Conservation (phyloP, 805 yeast genomes). For the Pichia ethanolica region DNA sequence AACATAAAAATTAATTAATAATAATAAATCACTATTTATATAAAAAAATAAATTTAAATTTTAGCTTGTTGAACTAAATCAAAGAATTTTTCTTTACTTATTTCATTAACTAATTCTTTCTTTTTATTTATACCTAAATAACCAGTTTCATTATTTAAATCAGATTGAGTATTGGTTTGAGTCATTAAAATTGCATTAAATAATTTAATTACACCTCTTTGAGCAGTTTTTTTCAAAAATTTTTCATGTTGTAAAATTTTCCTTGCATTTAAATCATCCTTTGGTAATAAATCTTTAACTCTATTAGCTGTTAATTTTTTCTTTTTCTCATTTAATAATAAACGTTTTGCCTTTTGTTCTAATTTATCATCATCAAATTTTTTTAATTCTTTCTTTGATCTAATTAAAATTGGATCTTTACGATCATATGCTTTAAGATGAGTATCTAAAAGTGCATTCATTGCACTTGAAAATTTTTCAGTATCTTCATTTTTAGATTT, state of each 20-base stretch:
- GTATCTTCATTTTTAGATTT: slow-evolving; percentile 63
- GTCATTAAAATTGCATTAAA: slow-evolving; percentile 36
- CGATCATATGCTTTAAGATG: slow-evolving; percentile 84
- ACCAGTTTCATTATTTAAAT: slow-evolving; percentile 34
- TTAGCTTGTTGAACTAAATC: slow-evolving; percentile 78
- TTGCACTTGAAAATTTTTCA: slow-evolving; percentile 70
- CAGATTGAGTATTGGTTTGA: slow-evolving; percentile 69
- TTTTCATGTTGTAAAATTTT: slow-evolving; percentile 44
- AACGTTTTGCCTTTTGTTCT: slow-evolving; percentile 75
- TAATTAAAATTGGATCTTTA: slow-evolving; percentile 82
- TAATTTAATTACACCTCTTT: slow-evolving; percentile 27
- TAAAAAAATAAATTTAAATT: neutral
- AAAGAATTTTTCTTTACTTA: slow-evolving; percentile 83
- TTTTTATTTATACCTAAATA: slow-evolving; percentile 38
- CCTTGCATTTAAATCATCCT: slow-evolving; percentile 49
- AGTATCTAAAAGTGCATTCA: slow-evolving; percentile 77
- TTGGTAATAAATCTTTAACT: slow-evolving; percentile 59
- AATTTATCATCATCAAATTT: slow-evolving; percentile 74
- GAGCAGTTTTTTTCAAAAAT: slow-evolving; percentile 59
- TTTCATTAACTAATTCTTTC: slow-evolving; percentile 60
- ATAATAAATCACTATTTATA: neutral
- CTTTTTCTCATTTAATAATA: slow-evolving; percentile 64
- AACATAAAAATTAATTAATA: neutral
- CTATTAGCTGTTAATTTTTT: slow-evolving; percentile 59
- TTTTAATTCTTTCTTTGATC: slow-evolving; percentile 62